phyloP scores from a whole-genome alignment of 192 early-diverging fungal species.

The Podila verticillata region DNA sequence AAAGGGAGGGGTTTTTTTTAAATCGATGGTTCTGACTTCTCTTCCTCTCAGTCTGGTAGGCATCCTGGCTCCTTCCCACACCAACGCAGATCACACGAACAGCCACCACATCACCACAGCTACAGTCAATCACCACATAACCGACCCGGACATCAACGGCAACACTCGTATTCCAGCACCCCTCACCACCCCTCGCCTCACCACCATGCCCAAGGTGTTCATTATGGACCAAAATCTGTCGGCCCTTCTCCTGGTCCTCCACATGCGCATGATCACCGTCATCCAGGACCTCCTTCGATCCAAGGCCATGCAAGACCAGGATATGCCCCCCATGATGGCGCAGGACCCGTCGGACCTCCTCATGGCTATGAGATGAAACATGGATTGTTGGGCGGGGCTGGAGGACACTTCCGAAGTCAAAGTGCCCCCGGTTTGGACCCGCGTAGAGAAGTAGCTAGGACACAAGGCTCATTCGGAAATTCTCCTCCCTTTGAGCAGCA shows the following conservation, averaged over 20 bases:
- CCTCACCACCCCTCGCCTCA: conserved; percentile 12
- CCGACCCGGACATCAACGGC: conserved; percentile 24
- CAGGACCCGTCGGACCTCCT: too few species aligned
- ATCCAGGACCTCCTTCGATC: neutral
- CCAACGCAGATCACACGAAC: conserved; percentile 13
- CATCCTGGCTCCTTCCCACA: neutral
- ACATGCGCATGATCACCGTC: neutral
- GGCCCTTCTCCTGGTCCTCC: neutral
- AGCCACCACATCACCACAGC: conserved; percentile 1
- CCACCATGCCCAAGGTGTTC: conserved; percentile 15
- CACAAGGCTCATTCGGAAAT: neutral
- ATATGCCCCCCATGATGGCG: too few species aligned
- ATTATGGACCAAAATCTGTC: conserved; percentile 22
- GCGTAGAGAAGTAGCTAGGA: conserved; percentile 10
- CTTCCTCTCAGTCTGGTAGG: neutral
- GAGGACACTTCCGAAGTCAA: conserved; percentile 47
- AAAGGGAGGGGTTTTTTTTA: too few species aligned
- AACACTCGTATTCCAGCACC: conserved; percentile 33
- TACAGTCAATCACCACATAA: neutral
- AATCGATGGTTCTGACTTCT: neutral
- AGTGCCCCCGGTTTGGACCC: conserved; percentile 48
- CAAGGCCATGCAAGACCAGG: too few species aligned
- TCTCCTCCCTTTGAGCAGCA: conserved; percentile 36
- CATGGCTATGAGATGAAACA: conserved; percentile 20
- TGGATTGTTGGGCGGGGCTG: conserved; percentile 6